Evolutionary conservation across 192 early-diverging fungal genomes (phyloP).

Genomic region (Entomortierella beljakovae): DNA sequence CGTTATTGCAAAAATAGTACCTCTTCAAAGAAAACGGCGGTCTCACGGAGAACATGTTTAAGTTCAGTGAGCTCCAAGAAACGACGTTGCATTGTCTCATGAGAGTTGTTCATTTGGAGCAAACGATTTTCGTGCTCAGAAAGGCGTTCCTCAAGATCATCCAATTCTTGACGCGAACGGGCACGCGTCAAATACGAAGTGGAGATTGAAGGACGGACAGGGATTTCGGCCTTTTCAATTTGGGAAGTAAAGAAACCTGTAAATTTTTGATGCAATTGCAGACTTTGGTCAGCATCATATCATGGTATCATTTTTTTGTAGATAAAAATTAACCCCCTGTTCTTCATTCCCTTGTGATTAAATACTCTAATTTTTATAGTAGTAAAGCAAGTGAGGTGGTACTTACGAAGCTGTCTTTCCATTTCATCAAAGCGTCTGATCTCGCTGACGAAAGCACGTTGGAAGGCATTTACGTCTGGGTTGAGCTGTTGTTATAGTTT

Average conservation of each 20-base stretch:
- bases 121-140: constrained; percentile 88
- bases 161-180: constrained; percentile 91
- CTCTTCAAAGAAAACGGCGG: constrained; percentile 84
- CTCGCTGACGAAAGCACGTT: constrained; percentile 95
- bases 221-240: constrained; percentile 86
- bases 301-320: no score
- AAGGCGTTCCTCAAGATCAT: constrained; percentile 91
- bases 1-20: constrained; percentile 52
- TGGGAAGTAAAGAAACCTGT: constrained; percentile 87
- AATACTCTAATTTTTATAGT: background rate
- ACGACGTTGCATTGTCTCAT: constrained; percentile 90
- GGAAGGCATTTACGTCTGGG: constrained; percentile 95
- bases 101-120: constrained; percentile 88
- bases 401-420: constrained; percentile 93
- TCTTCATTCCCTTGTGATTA: constrained; percentile 3
- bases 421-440: constrained; percentile 97
- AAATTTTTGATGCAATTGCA: background rate
- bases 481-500: constrained; percentile 76
- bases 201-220: constrained; percentile 60
- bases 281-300: no score
- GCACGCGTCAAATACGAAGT: constrained; percentile 66
- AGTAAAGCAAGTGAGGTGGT: background rate
- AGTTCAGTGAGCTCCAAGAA: constrained; percentile 94
- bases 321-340: background rate
- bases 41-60: constrained; percentile 93